Evolutionary conservation across 495 filamentous ascomycete species (phyloP).

Genomic region (Neurospora sp.): DNA sequence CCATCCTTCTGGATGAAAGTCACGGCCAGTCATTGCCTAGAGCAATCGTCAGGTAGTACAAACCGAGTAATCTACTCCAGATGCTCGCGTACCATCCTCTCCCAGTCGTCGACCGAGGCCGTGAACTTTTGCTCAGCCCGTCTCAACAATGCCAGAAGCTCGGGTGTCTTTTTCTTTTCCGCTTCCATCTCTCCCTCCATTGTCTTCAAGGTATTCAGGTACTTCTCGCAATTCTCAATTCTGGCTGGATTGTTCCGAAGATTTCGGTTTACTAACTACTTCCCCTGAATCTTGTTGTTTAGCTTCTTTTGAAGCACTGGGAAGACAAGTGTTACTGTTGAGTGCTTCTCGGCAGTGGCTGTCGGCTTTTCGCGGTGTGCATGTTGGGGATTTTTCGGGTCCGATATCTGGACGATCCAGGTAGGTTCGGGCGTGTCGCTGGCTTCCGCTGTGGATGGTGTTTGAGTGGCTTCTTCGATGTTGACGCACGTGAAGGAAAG

Average conservation of each 20-base stretch:
- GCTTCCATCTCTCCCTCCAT: neutral
- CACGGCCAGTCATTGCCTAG: neutral
- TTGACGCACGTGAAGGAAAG: neutral
- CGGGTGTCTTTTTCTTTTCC: neutral
- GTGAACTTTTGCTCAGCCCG: neutral
- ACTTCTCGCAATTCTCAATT: neutral
- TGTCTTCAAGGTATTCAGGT: neutral
- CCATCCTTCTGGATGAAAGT: neutral
- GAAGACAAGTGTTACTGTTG: neutral
- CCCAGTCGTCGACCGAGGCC: neutral
- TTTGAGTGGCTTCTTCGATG: neutral
- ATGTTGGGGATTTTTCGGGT: neutral
- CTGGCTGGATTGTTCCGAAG: neutral
- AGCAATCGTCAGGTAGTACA: neutral
- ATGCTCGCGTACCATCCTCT: neutral
- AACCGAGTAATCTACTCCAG: neutral
- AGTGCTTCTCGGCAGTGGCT: neutral
- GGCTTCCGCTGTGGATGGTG: neutral
- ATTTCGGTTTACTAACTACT: neutral
- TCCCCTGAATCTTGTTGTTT: neutral
- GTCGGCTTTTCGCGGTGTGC: neutral
- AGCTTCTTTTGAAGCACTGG: neutral
- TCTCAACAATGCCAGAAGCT: neutral
- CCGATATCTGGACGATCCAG: neutral
- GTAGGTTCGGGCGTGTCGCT: too few relatives aligned